phyloP scores from a whole-genome alignment of 805 yeast genomes.

The Ogataea parapolymorpha region DNA sequence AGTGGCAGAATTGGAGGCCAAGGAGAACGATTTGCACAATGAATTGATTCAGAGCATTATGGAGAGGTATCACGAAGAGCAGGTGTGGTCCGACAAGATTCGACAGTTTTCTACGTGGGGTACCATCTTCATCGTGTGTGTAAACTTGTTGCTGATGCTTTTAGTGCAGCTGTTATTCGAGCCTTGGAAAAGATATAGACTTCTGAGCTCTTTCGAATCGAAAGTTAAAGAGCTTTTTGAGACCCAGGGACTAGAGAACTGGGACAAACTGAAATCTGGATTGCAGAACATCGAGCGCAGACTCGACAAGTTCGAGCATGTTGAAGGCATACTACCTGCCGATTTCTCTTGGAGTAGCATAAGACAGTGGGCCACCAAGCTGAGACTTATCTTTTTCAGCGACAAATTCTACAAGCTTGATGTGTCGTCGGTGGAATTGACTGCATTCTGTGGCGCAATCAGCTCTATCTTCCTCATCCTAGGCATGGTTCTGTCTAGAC shows the following conservation, averaged over 20 bases:
- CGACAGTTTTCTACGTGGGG: slow-evolving; percentile 96
- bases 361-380: not conserved
- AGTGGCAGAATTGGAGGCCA: slow-evolving; percentile 53
- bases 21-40: slow-evolving; percentile 67
- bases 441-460: slow-evolving; percentile 1
- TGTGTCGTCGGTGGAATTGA: not conserved
- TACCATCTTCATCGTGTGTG: slow-evolving; percentile 83
- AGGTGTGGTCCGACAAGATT: slow-evolving; percentile 96
- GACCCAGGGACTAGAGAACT: slow-evolving; percentile 12
- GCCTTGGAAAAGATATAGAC: slow-evolving; percentile 85
- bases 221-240: slow-evolving; percentile 60
- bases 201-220: slow-evolving; percentile 80
- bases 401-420: not conserved
- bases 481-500: slow-evolving; percentile 4
- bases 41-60: slow-evolving; percentile 72
- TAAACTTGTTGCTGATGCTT: slow-evolving; percentile 73
- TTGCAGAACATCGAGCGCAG: slow-evolving; percentile 18
- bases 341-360: not conserved
- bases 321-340: slow-evolving; percentile 1
- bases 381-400: not conserved
- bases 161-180: slow-evolving; percentile 85
- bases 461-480: slow-evolving; percentile 5
- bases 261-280: slow-evolving; percentile 15
- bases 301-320: slow-evolving; percentile 10
- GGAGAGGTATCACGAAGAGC: slow-evolving; percentile 93